Conservation (phyloP, 140 eudicot genomes). For the Bidens hawaiensis region DNA sequence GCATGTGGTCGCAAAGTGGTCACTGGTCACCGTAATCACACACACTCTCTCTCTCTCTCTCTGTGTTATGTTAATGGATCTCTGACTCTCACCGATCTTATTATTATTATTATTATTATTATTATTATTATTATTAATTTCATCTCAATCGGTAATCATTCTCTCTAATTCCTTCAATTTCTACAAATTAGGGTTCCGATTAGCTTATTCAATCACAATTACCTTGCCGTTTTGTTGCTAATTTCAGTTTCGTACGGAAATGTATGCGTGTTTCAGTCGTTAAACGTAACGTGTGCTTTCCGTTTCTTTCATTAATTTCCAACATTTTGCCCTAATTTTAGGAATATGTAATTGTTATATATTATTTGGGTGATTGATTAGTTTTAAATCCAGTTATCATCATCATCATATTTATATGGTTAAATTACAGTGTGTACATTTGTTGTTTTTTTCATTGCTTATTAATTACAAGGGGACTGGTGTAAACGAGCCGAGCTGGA, state of each 20-base stretch:
- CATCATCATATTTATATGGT: too few species aligned
- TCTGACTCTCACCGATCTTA: slow-evolving; percentile 14
- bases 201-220: not conserved
- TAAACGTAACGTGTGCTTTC: slow-evolving; percentile 9
- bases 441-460: not conserved
- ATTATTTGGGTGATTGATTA: not conserved
- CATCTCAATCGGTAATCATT: not conserved
- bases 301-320: not conserved
- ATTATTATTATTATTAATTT: too few species aligned
- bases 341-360: not conserved
- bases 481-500: too few species aligned
- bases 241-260: not conserved
- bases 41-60: too few species aligned
- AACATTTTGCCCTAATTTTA: not conserved
- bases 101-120: slow-evolving; percentile 8
- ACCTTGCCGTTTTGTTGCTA: not conserved
- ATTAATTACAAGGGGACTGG: not conserved
- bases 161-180: not conserved
- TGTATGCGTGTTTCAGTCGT: slow-evolving; percentile 6
- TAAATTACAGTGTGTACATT: too few species aligned
- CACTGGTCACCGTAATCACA: too few species aligned
- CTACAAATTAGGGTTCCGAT: slow-evolving; percentile 13
- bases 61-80: too few species aligned
- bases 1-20: slow-evolving; percentile 25
- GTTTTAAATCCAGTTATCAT: not conserved